phyloP scores from a whole-genome alignment of 768 basidiomycete species.

The Amanita pseudoporphyria region DNA sequence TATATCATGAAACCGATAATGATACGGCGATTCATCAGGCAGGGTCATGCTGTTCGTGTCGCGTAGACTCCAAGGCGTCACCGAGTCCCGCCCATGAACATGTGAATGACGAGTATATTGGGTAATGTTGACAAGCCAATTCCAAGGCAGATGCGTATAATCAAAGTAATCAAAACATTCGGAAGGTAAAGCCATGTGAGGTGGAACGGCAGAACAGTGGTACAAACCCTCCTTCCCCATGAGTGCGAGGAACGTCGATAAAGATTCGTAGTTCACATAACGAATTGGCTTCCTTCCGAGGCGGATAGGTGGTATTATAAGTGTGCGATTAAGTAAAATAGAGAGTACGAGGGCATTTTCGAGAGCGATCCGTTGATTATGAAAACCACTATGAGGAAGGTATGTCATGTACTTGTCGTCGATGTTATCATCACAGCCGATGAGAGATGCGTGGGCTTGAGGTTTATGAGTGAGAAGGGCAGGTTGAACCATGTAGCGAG shows the following conservation, averaged over 20 bases:
- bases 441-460: slow-evolving; percentile 16
- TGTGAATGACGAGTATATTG: slow-evolving; percentile 27
- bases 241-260: slow-evolving; percentile 35
- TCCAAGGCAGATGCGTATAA: slow-evolving; percentile 61
- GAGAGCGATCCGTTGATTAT: slow-evolving; percentile 81
- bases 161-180: slow-evolving; percentile 56
- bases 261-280: slow-evolving; percentile 44
- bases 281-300: slow-evolving; percentile 53
- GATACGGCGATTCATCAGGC: slow-evolving; percentile 48
- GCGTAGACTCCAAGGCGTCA: slow-evolving; percentile 29
- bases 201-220: slow-evolving; percentile 37
- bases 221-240: slow-evolving; percentile 40
- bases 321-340: slow-evolving; percentile 59
- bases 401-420: slow-evolving; percentile 53
- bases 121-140: slow-evolving; percentile 53
- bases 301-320: slow-evolving; percentile 69
- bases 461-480: slow-evolving; percentile 21
- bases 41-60: slow-evolving; percentile 34
- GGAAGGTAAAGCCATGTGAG: slow-evolving; percentile 26
- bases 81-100: slow-evolving; percentile 40
- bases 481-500: slow-evolving; percentile 13
- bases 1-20: slow-evolving; percentile 54
- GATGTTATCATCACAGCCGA: slow-evolving; percentile 10
- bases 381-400: slow-evolving; percentile 76
- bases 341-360: slow-evolving; percentile 79